phyloP scores from a whole-genome alignment of 306 rosid species.

The Potentilla sterilis region DNA sequence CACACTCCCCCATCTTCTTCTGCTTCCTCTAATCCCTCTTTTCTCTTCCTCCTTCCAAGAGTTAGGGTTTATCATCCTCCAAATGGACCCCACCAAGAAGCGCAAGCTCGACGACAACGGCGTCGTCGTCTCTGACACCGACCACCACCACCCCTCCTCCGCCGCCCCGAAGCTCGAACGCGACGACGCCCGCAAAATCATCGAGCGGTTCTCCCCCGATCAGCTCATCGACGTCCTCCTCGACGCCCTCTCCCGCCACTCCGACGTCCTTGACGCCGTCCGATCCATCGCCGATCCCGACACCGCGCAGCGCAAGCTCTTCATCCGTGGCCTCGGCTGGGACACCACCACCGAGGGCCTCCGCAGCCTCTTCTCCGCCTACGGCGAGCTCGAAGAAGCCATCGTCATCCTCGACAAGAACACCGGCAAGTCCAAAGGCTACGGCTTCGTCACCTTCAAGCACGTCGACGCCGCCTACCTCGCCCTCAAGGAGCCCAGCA shows the following conservation, averaged over 20 bases:
- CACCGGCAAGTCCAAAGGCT: conserved; percentile 84
- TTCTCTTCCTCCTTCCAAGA: conserved; percentile 10
- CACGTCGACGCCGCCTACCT: conserved; percentile 87
- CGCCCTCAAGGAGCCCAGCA: conserved; percentile 92
- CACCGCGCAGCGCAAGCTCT: conserved; percentile 83
- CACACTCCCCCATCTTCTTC: background rate
- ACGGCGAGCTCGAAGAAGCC: conserved; percentile 91
- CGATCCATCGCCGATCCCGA: conserved; percentile 71
- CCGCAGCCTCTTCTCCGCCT: conserved; percentile 80
- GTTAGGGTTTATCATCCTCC: conserved; percentile 47
- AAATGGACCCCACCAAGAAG: conserved; percentile 78
- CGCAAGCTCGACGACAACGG: conserved; percentile 92
- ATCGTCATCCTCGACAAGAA: conserved; percentile 79
- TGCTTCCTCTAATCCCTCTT: background rate
- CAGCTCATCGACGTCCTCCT: conserved; percentile 75
- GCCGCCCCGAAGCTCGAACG: conserved; percentile 36
- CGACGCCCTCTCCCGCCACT: conserved; percentile 65
- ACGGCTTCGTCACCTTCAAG: conserved; percentile 81
- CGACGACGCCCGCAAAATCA: conserved; percentile 69
- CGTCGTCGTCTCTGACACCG: conserved; percentile 25
- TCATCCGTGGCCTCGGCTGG: conserved; percentile 95
- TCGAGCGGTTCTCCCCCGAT: conserved; percentile 70
- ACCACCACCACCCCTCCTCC: background rate
- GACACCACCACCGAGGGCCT: conserved; percentile 92
- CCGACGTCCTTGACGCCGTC: conserved; percentile 73